Evolutionary conservation across 352 stramenopile species (phyloP), one percentile per base, ranked within the genome.

Genomic region (Saprolegnia diclina): DNA sequence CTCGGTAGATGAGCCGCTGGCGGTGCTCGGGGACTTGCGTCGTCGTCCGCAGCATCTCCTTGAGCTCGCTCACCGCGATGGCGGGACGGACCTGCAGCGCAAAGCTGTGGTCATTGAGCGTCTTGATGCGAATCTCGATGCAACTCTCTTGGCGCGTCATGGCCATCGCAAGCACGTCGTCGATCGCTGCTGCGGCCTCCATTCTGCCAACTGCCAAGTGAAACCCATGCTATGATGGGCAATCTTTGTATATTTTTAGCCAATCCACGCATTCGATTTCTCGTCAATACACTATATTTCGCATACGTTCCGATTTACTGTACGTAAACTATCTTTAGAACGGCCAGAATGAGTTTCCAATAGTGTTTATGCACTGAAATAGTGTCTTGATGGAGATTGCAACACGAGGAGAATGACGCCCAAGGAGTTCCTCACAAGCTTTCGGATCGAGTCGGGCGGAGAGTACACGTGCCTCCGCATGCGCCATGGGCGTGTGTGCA

Each of bases 1-100:
- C 91, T 38, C 90, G 85, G 68, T 97, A 97, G 72, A 97, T 97
- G n/a, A 97, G 80, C 0, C 91, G 85, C 75, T 97, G 91, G 22
- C 85, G 74, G 10, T 85, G 56, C 18, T 73, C 73, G 0, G 83
- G 81, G 9, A 95, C 73, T 16, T 80, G 57, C 35, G 87, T 94
- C 21, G 72, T 77, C 16, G 72, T 54, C 35, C 80, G 80, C 22
- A 95, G 77, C 18, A 80, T 68, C 22, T 71, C 74, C 42, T 85
- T 86, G 63, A 95, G 91, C 32, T 86, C 82, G n/a, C 64, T 67
- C 24, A 94, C 74, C 3, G 75, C 72, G 70, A 86, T 82, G 35
- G 73, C 71, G 3, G 64, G 74, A 10, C 73, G 35, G 5, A 79
- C 83, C 21, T 75, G 55, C 21, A 95, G 74, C 29, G 88, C 74